Evolutionary conservation across 352 stramenopile species (phyloP), one percentile per base, ranked within the genome.

Genomic region (Proteromonas lacertae): DNA sequence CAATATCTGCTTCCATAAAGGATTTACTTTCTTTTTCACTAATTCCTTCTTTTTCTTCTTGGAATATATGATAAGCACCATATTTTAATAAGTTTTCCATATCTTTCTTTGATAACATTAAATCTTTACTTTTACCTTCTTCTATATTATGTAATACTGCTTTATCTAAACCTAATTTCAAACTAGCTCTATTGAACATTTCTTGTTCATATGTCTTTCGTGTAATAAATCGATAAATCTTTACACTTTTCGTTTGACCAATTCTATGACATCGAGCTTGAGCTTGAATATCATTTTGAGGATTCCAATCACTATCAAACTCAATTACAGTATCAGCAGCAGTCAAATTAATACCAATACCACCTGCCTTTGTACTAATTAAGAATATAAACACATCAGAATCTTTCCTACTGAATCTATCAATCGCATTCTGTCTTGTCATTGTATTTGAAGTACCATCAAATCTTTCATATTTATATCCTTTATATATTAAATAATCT

Each of bases 171-270:
- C 79, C 81, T 38, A 98, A 76, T 49, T 98, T 98, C 42, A 76
- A 52, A 16, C 66, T 89, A 16, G 77, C 81, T 31, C 81, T 68
- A 40, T 94, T 68, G 45, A 96, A 94, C 83, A 98, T 98, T 57
- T 92, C 71, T 46, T 80, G 88, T 56, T 98, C 86, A 43, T 96
- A 96, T 1, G 83, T 94, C 47, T 93, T 91, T 8, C 69, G 57
- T n/a, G 34, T 39, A 5, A 39, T 6, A 3, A 39, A 23, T 17
- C 23, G 21, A 23, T 39, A 39, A 3, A 36, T 24, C 33, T 40
- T 50, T 6, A 57, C 48, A 10, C 39, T 65, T 50, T 95, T 94
- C 36, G 87, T 96, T 59, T n/a, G n/a, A n/a, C n/a, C n/a, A n/a
- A n/a, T n/a, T n/a, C n/a, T n/a, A n/a, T n/a, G n/a, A n/a, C n/a